These are phyloP conservation scores for Pyricularia pennisetigena DNA, from an alignment of 2,329 filamentous ascomycete genomes.

Conservation along the genomic window DNA sequence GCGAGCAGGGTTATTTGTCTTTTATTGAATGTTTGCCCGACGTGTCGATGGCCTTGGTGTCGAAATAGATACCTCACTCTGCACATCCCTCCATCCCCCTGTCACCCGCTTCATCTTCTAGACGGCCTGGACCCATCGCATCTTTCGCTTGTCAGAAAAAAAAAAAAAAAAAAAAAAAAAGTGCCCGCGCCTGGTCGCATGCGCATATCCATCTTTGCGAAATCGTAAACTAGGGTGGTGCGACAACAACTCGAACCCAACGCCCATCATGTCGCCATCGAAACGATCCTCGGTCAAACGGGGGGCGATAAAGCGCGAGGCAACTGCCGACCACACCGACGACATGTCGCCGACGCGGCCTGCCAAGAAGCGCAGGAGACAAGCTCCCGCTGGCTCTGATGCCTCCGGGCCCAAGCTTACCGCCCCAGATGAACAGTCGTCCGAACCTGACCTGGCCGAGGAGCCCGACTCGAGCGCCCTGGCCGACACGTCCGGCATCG, in stretches of 20 bases:
- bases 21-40: background rate
- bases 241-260: background rate
- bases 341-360: conserved; percentile 51
- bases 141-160: background rate
- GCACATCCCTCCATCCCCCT: conserved; percentile 1
- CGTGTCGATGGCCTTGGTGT: background rate
- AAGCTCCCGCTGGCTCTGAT: conserved; percentile 28
- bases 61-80: background rate
- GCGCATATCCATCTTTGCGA: background rate
- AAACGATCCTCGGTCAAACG: conserved; percentile 4
- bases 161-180: too few species aligned
- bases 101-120: background rate
- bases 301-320: conserved; percentile 11
- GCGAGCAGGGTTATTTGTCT: background rate
- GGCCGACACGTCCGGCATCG: conserved; percentile 27
- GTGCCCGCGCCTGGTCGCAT: background rate
- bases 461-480: conserved; percentile 32
- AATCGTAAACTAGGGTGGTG: background rate
- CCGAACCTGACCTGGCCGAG: conserved; percentile 27
- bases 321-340: conserved; percentile 20
- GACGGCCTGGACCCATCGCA: background rate
- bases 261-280: conserved; percentile 1
- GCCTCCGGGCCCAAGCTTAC: conserved; percentile 22
- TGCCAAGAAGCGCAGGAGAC: conserved; percentile 51
- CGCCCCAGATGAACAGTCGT: conserved; percentile 27